Evolutionary conservation across 495 filamentous ascomycete species (phyloP), one percentile per base, ranked within the genome.

Genomic region (Tuber microsphaerosporum): DNA sequence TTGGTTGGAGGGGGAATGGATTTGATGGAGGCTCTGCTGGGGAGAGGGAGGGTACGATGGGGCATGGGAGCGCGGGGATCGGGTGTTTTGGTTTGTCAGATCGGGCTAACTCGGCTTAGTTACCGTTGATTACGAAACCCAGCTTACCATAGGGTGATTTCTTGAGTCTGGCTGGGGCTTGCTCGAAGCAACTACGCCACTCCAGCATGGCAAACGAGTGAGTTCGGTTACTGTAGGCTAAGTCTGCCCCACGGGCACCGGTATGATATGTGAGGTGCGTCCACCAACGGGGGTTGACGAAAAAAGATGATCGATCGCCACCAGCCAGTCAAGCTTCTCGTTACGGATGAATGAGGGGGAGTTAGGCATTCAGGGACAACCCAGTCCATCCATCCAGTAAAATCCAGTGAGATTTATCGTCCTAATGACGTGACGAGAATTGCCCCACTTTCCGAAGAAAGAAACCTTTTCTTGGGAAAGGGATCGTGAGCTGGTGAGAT

Each of bases 21-120:
- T 31, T 72, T 31, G 71, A 31, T 72, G 26, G 71, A 72, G 71
- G 31, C 56, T 34, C 56, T 65, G 31, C 56, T 65, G 14, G 51
- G 2, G 26, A 65, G 26, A 34, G 26, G 14, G 14, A 65, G 1
- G 14, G 14, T 65, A 41, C 39, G 39, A 6, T 6, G 5, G 39
- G 19, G 16, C 10, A 48, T 22, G 6, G 45, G 17, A 34, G 19
- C 44, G n/a, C n/a, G 42, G 39, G 41, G 39, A 74, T 43, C 43
- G 39, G 70, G 34, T 71, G 46, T 75, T 26, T 26, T 41, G 31
- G 44, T 69, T 16, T 75, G 46, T 44, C 69, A 56, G 51, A 26
- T 65, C 56, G 31, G 26, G 56, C 16, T 19, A 65, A 65, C 56
- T 34, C 56, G 26, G 56, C 56, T 31, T 16, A 65, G 26, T 17